Evolutionary conservation across 192 early-diverging fungal genomes (phyloP).

Genomic region (Coemansia sp.): DNA sequence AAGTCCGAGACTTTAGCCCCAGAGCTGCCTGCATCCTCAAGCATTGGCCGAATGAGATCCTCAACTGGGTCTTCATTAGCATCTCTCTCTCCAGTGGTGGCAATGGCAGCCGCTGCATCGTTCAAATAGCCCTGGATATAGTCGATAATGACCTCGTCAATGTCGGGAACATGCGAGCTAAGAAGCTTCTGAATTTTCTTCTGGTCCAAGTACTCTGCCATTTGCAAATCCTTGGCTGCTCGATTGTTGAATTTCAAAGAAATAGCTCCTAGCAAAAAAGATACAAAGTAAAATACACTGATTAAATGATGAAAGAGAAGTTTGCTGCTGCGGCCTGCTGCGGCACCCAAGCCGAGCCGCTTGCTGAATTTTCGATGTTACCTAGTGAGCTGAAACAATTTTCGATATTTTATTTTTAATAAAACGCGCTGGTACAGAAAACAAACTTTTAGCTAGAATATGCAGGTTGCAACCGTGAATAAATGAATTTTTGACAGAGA

Average conservation of each 20-base stretch:
- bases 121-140: slow-evolving; percentile 74
- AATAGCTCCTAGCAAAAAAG: neutral
- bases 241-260: too few species aligned
- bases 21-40: slow-evolving; percentile 68
- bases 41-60: slow-evolving; percentile 67
- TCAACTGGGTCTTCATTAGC: slow-evolving; percentile 45
- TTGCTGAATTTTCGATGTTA: neutral
- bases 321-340: slow-evolving; percentile 2
- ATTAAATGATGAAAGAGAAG: neutral
- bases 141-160: slow-evolving; percentile 74
- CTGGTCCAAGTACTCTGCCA: slow-evolving; percentile 44
- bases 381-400: neutral
- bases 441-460: neutral
- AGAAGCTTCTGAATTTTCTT: slow-evolving; percentile 45
- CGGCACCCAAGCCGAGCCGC: slow-evolving; percentile 1
- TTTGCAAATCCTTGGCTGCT: neutral
- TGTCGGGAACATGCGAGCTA: slow-evolving; percentile 63
- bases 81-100: slow-evolving; percentile 27
- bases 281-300: neutral
- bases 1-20: slow-evolving; percentile 64
- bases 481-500: slow-evolving; percentile 3
- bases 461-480: neutral
- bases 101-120: slow-evolving; percentile 52
- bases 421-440: neutral
- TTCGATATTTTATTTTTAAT: neutral